Evolutionary conservation across 805 yeast genomes (phyloP).

Genomic region (Candida patagonica): DNA sequence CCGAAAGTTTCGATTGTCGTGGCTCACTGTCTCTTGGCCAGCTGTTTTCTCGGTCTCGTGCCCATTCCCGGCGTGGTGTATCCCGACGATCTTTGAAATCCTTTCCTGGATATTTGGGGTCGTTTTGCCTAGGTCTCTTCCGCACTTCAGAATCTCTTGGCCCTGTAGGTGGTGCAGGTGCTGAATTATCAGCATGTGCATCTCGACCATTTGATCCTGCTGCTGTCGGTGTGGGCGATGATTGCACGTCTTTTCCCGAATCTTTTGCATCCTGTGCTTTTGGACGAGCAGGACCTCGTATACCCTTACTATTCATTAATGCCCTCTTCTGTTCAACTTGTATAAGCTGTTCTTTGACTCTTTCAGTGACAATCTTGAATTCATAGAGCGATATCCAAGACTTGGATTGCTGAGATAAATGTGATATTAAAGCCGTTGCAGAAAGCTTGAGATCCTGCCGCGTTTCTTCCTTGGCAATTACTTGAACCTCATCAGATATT

Average conservation of each 20-base stretch:
- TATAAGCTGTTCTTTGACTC: constrained; percentile 17
- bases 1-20: constrained; percentile 1
- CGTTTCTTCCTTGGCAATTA: constrained; percentile 42
- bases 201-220: background rate
- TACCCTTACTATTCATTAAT: background rate
- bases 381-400: constrained; percentile 23
- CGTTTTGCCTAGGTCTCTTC: constrained; percentile 4
- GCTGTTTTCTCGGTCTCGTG: background rate
- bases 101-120: constrained; percentile 4
- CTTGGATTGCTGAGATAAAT: constrained; percentile 17
- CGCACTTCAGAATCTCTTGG: background rate
- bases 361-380: constrained; percentile 19
- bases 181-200: background rate
- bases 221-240: constrained; percentile 4
- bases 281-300: background rate
- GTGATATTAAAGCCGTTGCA: constrained; percentile 33
- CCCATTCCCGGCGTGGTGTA: constrained; percentile 5
- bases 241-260: background rate
- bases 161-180: constrained; percentile 1
- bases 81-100: constrained; percentile 4
- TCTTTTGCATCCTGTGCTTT: background rate
- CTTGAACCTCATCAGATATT: constrained; percentile 39
- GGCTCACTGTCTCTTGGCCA: background rate
- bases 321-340: constrained; percentile 6
- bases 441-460: constrained; percentile 79